Conservation (phyloP, 345 rosid species). For the Salix arbutifolia region DNA sequence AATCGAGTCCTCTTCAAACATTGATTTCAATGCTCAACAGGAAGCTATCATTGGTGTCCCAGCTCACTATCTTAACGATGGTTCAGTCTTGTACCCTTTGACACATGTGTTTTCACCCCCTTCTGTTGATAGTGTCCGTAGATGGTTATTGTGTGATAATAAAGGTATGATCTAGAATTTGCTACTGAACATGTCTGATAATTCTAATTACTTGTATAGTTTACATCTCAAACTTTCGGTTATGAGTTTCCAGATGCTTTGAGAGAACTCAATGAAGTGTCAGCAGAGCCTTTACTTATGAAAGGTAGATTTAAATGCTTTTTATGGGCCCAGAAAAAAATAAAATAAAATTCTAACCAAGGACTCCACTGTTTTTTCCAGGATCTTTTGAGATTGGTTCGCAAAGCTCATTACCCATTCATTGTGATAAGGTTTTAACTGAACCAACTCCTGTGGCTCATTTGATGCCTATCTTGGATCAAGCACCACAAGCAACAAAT, state of each 20-base stretch:
- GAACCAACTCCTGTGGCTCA: slow-evolving; percentile 29
- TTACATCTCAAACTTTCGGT: not conserved
- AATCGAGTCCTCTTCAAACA: slow-evolving; percentile 13
- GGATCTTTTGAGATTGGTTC: slow-evolving; percentile 36
- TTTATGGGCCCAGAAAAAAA: slow-evolving; percentile 9
- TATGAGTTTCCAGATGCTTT: slow-evolving; percentile 29
- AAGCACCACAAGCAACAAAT: slow-evolving; percentile 26
- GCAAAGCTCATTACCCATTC: slow-evolving; percentile 27
- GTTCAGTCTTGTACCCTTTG: slow-evolving; percentile 65
- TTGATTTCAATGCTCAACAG: slow-evolving; percentile 21
- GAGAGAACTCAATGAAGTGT: slow-evolving; percentile 17
- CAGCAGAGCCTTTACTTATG: slow-evolving; percentile 23
- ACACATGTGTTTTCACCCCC: slow-evolving; percentile 73
- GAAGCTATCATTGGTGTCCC: slow-evolving; percentile 55
- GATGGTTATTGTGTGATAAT: slow-evolving; percentile 43
- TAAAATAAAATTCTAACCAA: slow-evolving; percentile 2
- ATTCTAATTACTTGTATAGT: slow-evolving; percentile 2
- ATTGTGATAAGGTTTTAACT: slow-evolving; percentile 18
- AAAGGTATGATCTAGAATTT: slow-evolving; percentile 43
- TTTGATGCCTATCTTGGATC: slow-evolving; percentile 24
- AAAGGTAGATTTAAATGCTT: slow-evolving; percentile 29
- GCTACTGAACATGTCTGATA: slow-evolving; percentile 11
- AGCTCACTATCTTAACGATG: slow-evolving; percentile 65
- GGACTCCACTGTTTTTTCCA: slow-evolving; percentile 20
- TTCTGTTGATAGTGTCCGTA: slow-evolving; percentile 44